Evolutionary conservation across 1,139 yeast species (phyloP), one percentile per base, ranked within the genome.

Genomic region (Yamadazyma songkhlaensis): DNA sequence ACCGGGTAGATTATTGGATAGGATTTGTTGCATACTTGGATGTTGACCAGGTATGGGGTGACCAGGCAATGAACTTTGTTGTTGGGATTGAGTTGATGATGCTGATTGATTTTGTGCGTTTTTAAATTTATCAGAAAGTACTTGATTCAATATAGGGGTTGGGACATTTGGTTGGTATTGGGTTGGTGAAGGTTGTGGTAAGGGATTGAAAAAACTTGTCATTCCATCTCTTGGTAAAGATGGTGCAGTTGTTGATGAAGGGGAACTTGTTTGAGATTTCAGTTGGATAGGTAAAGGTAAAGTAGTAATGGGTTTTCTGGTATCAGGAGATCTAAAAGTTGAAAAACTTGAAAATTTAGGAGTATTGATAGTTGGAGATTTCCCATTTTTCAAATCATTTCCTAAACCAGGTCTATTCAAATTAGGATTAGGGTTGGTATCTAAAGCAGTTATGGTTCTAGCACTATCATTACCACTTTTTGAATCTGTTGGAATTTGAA

Each of bases 401-500:
- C 26, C 25, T 12, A 34, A 29, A 10, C 29, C 34, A 9, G 25
- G 8, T 12, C 31, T 9, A 15, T 23, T 9, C 12, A 20, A 17
- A 6, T 24, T 26, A 11, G 35, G 37, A 24, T 40, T 37, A 4
- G 37, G 41, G 27, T 41, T 40, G 5, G 53, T 46, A 9, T 49
- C 52, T 11, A 48, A 17, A 5, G 52, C 53, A 12, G 53, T 48
- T 9, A 49, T 11, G 3, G 53, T 48, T 29, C 51, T 41, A 8
- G 53, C 51, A 41, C 50, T 42, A 31, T 49, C 53, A 22, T 29
- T 32, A 6, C 43, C 41, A 29, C 54, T 46, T 41, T 64, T 66
- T 6, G 68, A 51, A 47, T 68, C 75, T 0, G 60, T 56, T 0
- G 80, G 80, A 26, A 74, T 74, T 52, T 73, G 78, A 9, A 75